Conservation (phyloP, 2,329 filamentous ascomycete species). For the Arachnopeziza araneosa region DNA sequence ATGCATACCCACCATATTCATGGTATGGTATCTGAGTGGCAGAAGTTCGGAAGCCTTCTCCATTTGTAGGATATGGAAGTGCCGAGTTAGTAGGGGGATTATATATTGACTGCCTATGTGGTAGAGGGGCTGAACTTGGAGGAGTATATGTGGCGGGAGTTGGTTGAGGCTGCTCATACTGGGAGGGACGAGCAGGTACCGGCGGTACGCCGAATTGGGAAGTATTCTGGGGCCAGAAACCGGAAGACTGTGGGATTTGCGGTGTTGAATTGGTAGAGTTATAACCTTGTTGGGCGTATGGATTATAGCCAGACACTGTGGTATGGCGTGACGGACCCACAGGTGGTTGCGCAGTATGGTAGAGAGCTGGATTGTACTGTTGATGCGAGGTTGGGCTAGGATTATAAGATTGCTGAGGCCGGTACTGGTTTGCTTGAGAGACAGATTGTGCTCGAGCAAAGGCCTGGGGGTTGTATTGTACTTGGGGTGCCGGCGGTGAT, state of each 20-base stretch:
- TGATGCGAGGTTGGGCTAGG: conserved; percentile 44
- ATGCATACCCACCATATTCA: conserved; percentile 20
- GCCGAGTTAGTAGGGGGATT: conserved; percentile 15
- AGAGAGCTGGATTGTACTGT: conserved; percentile 62
- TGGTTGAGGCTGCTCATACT: conserved; percentile 24
- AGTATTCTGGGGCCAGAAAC: conserved; percentile 18
- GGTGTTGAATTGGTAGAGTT: conserved; percentile 28
- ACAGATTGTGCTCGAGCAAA: conserved; percentile 42
- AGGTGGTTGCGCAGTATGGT: conserved; percentile 39
- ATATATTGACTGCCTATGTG: conserved; percentile 21
- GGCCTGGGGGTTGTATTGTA: conserved; percentile 57
- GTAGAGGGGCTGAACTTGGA: conserved; percentile 21
- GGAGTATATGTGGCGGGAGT: conserved; percentile 22
- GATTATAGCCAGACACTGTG: conserved; percentile 50
- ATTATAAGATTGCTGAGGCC: conserved; percentile 44
- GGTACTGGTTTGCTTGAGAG: conserved; percentile 36
- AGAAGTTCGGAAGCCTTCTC: conserved; percentile 20
- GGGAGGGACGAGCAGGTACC: conserved; percentile 19
- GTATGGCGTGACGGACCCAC: conserved; percentile 50
- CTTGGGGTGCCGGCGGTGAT: conserved; percentile 34
- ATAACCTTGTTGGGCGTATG: conserved; percentile 37
- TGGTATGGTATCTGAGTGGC: conserved; percentile 20
- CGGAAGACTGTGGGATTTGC: conserved; percentile 38
- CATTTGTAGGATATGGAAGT: conserved; percentile 25
- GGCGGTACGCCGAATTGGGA: conserved; percentile 16